A percentile compares a stretch with the other conserved stretches of the same genome.
Conservation (phyloP, 306 rosid genomes). For the Cicer cuneatum region DNA sequence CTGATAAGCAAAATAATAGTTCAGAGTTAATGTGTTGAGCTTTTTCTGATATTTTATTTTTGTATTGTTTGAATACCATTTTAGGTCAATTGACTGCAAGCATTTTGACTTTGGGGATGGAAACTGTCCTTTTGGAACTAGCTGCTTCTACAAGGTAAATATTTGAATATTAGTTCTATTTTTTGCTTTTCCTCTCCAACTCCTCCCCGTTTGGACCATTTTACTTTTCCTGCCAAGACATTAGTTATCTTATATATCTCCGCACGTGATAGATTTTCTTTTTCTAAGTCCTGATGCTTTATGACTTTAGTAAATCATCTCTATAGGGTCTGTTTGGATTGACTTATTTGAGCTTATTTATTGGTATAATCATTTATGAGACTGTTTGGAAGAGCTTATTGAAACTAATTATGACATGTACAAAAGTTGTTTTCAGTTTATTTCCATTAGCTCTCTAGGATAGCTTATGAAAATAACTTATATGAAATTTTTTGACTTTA, state of each 20-base stretch:
- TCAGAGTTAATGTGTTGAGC: conserved; percentile 1
- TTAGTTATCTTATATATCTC: conserved; percentile 16
- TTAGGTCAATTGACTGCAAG: conserved; percentile 96
- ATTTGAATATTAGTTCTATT: conserved; percentile 10
- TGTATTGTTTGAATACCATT: conserved; percentile 26
- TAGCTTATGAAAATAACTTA: too few species aligned
- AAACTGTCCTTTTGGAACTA: conserved; percentile 93
- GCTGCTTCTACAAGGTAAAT: conserved; percentile 97
- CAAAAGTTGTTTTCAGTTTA: too few species aligned
- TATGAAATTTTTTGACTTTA: too few species aligned
- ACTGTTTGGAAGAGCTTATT: too few species aligned
- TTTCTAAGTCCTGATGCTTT: conserved; percentile 11
- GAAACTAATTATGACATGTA: too few species aligned
- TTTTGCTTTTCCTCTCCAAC: background rate
- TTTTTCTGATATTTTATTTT: conserved; percentile 26
- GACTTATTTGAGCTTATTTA: too few species aligned
- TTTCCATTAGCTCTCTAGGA: too few species aligned
- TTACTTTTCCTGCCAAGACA: conserved; percentile 10
- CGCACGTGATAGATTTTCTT: background rate
- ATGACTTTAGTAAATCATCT: conserved; percentile 23
- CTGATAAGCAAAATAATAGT: background rate
- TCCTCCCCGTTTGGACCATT: conserved; percentile 4
- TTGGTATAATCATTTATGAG: too few species aligned
- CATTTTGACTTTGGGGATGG: conserved; percentile 98
- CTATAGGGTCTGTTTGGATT: background rate